A percentile compares a stretch with the other conserved stretches of the same genome.
These are phyloP conservation scores for Saraca asoca DNA, from an alignment of 331 rosid genomes.

Conservation along the genomic window DNA sequence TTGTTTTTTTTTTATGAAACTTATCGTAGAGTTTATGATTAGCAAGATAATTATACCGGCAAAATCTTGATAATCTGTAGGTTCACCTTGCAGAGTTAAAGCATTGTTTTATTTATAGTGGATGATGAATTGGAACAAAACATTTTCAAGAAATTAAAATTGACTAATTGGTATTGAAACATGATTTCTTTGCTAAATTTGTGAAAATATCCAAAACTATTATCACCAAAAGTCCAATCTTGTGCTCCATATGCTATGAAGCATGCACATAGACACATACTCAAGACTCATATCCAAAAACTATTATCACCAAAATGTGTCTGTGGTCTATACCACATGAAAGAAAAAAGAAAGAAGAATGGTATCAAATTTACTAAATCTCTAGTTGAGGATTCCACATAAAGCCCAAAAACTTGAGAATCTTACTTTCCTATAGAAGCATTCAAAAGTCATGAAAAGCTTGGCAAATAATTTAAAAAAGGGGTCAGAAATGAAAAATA, in stretches of 20 bases:
- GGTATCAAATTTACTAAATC: not conserved
- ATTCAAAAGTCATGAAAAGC: not conserved
- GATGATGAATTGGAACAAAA: slow-evolving; percentile 8
- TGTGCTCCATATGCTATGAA: not conserved
- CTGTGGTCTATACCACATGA: not conserved
- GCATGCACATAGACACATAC: too few relatives aligned
- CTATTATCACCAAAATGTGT: too few relatives aligned
- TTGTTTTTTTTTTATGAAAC: slow-evolving; percentile 77
- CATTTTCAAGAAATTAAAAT: not conserved
- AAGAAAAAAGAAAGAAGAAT: not conserved
- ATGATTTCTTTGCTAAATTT: slow-evolving; percentile 12
- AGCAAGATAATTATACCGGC: slow-evolving; percentile 60
- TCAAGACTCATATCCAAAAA: too few relatives aligned
- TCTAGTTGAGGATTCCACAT: slow-evolving; percentile 71
- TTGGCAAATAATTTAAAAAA: not conserved
- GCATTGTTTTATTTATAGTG: slow-evolving; percentile 12
- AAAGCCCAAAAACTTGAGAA: slow-evolving; percentile 71
- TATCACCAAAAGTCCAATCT: not conserved
- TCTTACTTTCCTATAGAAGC: slow-evolving; percentile 56
- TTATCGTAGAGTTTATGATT: slow-evolving; percentile 67
- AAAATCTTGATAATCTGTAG: slow-evolving; percentile 63
- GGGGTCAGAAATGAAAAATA: slow-evolving; percentile 1
- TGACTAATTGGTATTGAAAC: slow-evolving; percentile 23
- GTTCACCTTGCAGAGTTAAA: slow-evolving; percentile 39
- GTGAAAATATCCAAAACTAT: not conserved